phyloP scores from a whole-genome alignment of 768 basidiomycete genomes.

The Arthromyces matolae region DNA sequence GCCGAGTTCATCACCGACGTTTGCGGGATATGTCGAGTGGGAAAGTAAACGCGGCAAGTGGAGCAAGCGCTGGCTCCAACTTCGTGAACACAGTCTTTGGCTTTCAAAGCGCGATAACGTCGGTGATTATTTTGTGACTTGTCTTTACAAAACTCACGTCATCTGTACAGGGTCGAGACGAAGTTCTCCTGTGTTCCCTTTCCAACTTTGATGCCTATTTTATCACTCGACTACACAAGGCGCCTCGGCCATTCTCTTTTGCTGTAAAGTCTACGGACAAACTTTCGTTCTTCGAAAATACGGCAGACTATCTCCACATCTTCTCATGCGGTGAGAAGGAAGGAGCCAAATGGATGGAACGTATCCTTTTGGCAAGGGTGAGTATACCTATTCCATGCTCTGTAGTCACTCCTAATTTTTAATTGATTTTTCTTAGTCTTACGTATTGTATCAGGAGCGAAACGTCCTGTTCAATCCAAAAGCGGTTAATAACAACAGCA shows the following conservation, averaged over 20 bases:
- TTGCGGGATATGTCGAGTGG: conserved; percentile 75
- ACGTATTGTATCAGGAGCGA: conserved; percentile 78
- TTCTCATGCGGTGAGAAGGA: conserved; percentile 77
- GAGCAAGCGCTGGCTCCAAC: conserved; percentile 87
- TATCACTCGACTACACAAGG: conserved; percentile 71
- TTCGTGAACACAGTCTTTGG: conserved; percentile 84
- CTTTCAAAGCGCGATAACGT: conserved; percentile 89
- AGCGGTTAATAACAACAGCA: conserved; percentile 24
- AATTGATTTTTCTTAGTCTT: conserved; percentile 49
- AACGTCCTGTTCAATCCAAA: conserved; percentile 57
- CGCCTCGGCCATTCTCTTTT: conserved; percentile 84
- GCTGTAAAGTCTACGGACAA: conserved; percentile 88
- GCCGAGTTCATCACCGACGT: conserved; percentile 42
- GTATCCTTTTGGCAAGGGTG: conserved; percentile 78
- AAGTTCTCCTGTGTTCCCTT: conserved; percentile 74
- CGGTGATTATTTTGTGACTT: conserved; percentile 19
- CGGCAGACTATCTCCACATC: conserved; percentile 81
- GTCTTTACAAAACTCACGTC: conserved; percentile 4
- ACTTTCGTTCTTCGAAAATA: conserved; percentile 81
- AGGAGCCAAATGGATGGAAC: conserved; percentile 75
- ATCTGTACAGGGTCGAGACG: conserved; percentile 71
- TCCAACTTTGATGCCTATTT: conserved; percentile 87
- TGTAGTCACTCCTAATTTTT: neutral
- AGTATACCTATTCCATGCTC: conserved; percentile 30
- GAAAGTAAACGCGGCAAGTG: conserved; percentile 92